Percentiles rank a stretch among this genome's conserved stretches.
These are phyloP conservation scores for Flaveria sonorensis DNA, from an alignment of 129 eudicot genomes.

Conservation along the genomic window DNA sequence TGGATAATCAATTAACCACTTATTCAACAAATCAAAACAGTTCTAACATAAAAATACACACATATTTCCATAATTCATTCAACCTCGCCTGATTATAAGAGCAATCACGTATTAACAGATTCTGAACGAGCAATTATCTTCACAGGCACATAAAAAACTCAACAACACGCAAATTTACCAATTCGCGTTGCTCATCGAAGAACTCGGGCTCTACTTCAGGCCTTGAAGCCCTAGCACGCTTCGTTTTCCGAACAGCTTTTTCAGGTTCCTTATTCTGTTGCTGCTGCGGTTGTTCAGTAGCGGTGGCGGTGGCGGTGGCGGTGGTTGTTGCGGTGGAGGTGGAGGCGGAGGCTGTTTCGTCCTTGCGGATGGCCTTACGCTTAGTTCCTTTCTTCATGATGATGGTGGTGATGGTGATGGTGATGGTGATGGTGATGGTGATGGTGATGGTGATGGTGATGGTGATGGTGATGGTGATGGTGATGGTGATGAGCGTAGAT, in stretches of 20 bases:
- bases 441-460: neutral
- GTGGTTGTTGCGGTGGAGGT: slow-evolving; percentile 16
- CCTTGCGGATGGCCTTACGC: slow-evolving; percentile 54
- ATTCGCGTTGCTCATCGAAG: slow-evolving; percentile 77
- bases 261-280: slow-evolving; percentile 19
- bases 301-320: slow-evolving; percentile 19
- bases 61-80: neutral
- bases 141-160: neutral
- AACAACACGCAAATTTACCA: slow-evolving; percentile 43
- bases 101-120: neutral
- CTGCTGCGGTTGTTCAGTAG: slow-evolving; percentile 26
- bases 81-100: neutral
- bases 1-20: neutral
- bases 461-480: neutral
- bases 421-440: neutral
- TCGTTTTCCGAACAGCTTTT: slow-evolving; percentile 34
- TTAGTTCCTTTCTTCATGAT: slow-evolving; percentile 76
- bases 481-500: slow-evolving; percentile 19
- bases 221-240: slow-evolving; percentile 49
- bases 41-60: neutral
- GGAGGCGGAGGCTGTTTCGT: slow-evolving; percentile 19
- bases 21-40: neutral
- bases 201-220: slow-evolving; percentile 66
- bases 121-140: neutral
- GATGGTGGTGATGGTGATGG: too few relatives aligned